Evolutionary conservation across 192 early-diverging fungal species (phyloP).

Genomic region (Coemansia sp.): DNA sequence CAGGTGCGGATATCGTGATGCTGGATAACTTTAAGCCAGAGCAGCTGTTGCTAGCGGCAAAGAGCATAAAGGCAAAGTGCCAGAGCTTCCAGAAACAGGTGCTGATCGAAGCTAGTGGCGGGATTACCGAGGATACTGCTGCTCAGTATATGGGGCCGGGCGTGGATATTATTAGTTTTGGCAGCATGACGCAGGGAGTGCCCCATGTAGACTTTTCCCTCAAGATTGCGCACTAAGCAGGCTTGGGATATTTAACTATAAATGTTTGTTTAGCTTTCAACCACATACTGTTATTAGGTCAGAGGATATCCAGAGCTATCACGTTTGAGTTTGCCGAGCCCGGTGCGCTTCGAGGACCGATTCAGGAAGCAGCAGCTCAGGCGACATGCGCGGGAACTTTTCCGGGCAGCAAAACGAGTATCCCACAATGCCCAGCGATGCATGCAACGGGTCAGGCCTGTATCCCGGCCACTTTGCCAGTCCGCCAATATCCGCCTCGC

Average conservation of each 20-base stretch:
- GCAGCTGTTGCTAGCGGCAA: slow-evolving; percentile 63
- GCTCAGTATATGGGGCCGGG: slow-evolving; percentile 75
- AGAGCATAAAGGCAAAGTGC: slow-evolving; percentile 76
- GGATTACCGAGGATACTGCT: slow-evolving; percentile 86
- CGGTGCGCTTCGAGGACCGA: slow-evolving; percentile 3
- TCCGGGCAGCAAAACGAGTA: slow-evolving; percentile 36
- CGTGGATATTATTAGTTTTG: slow-evolving; percentile 91
- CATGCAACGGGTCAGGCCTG: slow-evolving; percentile 47
- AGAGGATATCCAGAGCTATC: too few species aligned
- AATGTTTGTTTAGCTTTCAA: too few species aligned
- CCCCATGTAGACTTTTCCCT: slow-evolving; percentile 97
- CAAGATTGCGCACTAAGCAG: slow-evolving; percentile 64
- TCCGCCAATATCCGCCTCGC: slow-evolving; percentile 48
- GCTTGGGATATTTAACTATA: too few species aligned
- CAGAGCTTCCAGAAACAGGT: slow-evolving; percentile 44
- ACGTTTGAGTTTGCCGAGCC: too few species aligned
- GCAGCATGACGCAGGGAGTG: slow-evolving; percentile 89
- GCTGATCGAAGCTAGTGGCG: slow-evolving; percentile 93
- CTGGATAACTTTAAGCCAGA: slow-evolving; percentile 89
- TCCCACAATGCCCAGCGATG: slow-evolving; percentile 48
- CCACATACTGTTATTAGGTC: too few species aligned
- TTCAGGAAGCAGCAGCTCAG: slow-evolving; percentile 45
- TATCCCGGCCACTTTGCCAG: slow-evolving; percentile 38
- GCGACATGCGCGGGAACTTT: slow-evolving; percentile 37
- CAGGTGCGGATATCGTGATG: slow-evolving; percentile 98